phyloP scores from a whole-genome alignment of 2,329 filamentous ascomycete species.

The Arthrobotrys pseudoclavata region DNA sequence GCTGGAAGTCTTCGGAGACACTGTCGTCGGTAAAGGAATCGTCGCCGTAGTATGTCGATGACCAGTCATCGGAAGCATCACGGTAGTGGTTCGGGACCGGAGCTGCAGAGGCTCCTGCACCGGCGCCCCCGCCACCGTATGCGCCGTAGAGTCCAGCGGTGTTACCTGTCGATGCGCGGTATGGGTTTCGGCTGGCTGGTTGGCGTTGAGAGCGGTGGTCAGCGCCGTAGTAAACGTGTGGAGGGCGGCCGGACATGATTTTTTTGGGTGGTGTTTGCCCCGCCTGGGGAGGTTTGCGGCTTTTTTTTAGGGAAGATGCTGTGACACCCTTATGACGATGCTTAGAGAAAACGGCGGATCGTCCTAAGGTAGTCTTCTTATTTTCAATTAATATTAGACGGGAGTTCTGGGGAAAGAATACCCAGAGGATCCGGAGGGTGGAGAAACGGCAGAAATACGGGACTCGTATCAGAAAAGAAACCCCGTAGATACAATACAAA shows the following conservation, averaged over 20 bases:
- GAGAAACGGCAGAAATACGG: constrained; percentile 15
- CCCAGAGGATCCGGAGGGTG: background rate
- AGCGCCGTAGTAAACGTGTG: constrained; percentile 38
- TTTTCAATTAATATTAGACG: background rate
- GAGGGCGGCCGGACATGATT: constrained; percentile 43
- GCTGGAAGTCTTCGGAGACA: constrained; percentile 57
- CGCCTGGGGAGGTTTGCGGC: constrained; percentile 31
- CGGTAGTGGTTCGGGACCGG: constrained; percentile 7
- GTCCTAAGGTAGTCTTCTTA: constrained; percentile 7
- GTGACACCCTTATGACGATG: constrained; percentile 16
- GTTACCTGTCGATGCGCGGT: constrained; percentile 52
- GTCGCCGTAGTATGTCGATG: constrained; percentile 47
- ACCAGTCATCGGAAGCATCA: constrained; percentile 56
- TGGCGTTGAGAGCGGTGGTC: constrained; percentile 38
- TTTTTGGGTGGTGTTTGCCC: constrained; percentile 2
- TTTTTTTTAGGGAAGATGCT: background rate
- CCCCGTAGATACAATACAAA: constrained; percentile 9
- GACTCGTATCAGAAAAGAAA: constrained; percentile 6
- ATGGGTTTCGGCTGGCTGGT: constrained; percentile 40
- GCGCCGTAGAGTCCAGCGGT: constrained; percentile 28
- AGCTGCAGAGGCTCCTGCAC: constrained; percentile 11
- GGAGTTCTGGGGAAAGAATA: background rate
- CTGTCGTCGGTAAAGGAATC: constrained; percentile 56
- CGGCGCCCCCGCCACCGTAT: constrained; percentile 29
- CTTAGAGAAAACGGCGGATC: background rate